These are phyloP conservation scores for Smallanthus sonchifolius DNA, from an alignment of 129 eudicot genomes.

Conservation along the genomic window DNA sequence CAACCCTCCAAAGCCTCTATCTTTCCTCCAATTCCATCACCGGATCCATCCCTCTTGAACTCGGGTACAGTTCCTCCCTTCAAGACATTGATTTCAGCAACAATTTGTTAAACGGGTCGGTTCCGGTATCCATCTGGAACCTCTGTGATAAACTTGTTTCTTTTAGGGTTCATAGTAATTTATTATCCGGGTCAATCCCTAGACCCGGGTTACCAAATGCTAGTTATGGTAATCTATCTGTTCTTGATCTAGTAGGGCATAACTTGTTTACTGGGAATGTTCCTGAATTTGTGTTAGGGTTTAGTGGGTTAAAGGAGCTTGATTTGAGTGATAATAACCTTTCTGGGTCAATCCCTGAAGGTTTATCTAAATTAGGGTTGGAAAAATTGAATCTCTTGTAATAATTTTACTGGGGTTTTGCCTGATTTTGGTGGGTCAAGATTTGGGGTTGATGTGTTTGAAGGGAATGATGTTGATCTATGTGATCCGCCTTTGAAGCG, in stretches of 20 bases:
- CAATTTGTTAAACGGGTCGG: constrained; percentile 54
- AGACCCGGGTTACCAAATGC: constrained; percentile 78
- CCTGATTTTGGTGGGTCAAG: constrained; percentile 59
- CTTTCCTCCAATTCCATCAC: constrained; percentile 48
- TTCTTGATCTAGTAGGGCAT: constrained; percentile 77
- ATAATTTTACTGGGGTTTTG: constrained; percentile 72
- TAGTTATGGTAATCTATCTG: constrained; percentile 42
- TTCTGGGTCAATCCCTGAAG: constrained; percentile 56
- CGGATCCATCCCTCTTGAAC: constrained; percentile 64
- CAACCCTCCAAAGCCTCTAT: constrained; percentile 48
- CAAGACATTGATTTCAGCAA: constrained; percentile 58
- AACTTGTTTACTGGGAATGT: constrained; percentile 59
- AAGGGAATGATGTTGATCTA: constrained; percentile 59
- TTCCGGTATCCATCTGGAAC: constrained; percentile 68
- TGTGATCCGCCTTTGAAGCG: constrained; percentile 71
- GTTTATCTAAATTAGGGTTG: constrained; percentile 37
- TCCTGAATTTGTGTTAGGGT: constrained; percentile 57
- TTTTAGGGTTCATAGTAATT: constrained; percentile 64
- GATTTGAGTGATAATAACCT: constrained; percentile 61
- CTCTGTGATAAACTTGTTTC: constrained; percentile 57
- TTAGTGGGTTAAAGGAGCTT: constrained; percentile 55
- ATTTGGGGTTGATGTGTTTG: constrained; percentile 64
- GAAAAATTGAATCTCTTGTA: constrained; percentile 68
- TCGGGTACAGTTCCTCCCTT: constrained; percentile 61
- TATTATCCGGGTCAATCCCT: constrained; percentile 59